phyloP scores from a whole-genome alignment of 495 filamentous ascomycete species.

The Alectoria sarmentosa region DNA sequence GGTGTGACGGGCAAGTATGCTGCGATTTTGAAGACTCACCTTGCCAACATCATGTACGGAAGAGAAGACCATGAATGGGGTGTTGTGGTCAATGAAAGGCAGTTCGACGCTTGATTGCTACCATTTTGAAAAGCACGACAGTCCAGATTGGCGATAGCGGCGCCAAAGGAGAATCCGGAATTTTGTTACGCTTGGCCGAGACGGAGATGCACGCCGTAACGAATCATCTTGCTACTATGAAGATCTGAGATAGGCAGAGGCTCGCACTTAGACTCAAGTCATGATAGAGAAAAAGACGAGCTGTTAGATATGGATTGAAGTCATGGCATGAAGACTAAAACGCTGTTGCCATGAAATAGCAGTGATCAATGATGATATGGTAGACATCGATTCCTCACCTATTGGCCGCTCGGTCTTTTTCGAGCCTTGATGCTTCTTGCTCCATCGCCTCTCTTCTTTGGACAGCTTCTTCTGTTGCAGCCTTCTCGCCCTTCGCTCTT shows the following conservation, averaged over 20 bases:
- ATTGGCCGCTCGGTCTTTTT: slow-evolving; percentile 15
- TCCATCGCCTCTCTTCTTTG: slow-evolving; percentile 34
- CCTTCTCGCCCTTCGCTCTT: slow-evolving; percentile 79
- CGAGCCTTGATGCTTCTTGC: slow-evolving; percentile 18
- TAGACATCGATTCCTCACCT: slow-evolving; percentile 3
- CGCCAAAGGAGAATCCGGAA: neutral
- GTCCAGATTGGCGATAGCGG: neutral
- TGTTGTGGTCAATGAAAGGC: slow-evolving; percentile 51
- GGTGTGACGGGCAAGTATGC: slow-evolving; percentile 60
- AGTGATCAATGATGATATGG: neutral
- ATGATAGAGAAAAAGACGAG: neutral
- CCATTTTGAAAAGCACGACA: neutral
- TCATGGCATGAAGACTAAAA: neutral
- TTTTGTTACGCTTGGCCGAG: neutral
- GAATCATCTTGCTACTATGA: neutral
- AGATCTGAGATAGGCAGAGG: neutral
- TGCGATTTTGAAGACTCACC: slow-evolving; percentile 64
- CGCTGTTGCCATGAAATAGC: neutral
- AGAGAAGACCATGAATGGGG: slow-evolving; percentile 74
- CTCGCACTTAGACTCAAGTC: neutral
- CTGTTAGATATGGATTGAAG: too few species aligned
- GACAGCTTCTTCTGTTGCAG: slow-evolving; percentile 53
- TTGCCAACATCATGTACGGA: slow-evolving; percentile 82
- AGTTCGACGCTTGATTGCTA: slow-evolving; percentile 3
- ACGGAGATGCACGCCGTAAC: neutral